These are phyloP conservation scores for Mucor piriformis DNA, from an alignment of 371 early-diverging fungal genomes.

Conservation along the genomic window DNA sequence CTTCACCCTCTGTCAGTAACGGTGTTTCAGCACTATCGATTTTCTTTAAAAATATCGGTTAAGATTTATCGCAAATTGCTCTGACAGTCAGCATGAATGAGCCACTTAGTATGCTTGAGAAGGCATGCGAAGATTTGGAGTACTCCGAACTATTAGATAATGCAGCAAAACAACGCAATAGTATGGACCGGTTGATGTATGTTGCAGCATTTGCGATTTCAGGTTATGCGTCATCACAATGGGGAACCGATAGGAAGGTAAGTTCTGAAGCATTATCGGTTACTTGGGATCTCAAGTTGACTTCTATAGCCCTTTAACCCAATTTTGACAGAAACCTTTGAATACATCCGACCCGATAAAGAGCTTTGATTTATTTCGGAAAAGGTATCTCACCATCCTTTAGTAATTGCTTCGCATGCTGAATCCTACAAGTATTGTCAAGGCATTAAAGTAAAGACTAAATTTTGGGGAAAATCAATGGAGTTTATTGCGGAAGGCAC, in stretches of 20 bases:
- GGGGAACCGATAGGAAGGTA: conserved; percentile 73
- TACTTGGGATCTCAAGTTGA: no score
- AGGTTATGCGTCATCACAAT: conserved; percentile 78
- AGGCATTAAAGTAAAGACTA: conserved; percentile 70
- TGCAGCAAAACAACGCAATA: conserved; percentile 67
- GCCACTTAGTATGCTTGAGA: conserved; percentile 88
- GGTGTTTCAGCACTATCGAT: conserved; percentile 81
- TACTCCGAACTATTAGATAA: conserved; percentile 81
- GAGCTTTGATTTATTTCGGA: conserved; percentile 82
- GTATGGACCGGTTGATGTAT: conserved; percentile 76
- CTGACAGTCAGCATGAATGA: conserved; percentile 95
- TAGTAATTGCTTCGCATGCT: conserved; percentile 74
- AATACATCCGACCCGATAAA: conserved; percentile 77
- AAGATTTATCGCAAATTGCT: conserved; percentile 88
- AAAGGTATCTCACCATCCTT: conserved; percentile 86
- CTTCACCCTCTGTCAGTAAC: conserved; percentile 69
- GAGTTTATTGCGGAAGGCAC: conserved; percentile 74
- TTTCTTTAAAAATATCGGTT: conserved; percentile 91
- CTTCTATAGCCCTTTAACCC: conserved; percentile 83
- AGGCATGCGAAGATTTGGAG: conserved; percentile 89
- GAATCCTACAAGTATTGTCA: conserved; percentile 73
- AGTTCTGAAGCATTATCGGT: no score
- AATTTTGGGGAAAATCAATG: conserved; percentile 81
- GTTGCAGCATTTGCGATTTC: conserved; percentile 87
- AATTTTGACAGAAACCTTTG: conserved; percentile 92